phyloP scores from a whole-genome alignment of 1,284 basidiomycete species.

The Cerrena zonata region DNA sequence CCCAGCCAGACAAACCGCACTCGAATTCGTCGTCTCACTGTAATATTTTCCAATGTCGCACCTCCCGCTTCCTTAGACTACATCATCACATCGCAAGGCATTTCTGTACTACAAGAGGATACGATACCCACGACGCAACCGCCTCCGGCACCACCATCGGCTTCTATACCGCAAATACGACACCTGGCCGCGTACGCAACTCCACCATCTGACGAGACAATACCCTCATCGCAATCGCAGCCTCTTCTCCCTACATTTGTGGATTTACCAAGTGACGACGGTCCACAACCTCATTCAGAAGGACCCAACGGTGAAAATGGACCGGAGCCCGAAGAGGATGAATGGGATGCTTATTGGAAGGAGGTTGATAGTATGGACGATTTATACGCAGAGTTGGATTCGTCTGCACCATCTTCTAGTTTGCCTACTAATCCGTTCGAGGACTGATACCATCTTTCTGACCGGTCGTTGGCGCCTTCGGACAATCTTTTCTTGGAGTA shows the following conservation, averaged over 20 bases:
- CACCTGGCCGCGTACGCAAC: neutral
- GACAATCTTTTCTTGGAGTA: too few relatives aligned
- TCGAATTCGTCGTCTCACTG: slow-evolving; percentile 57
- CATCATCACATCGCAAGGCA: slow-evolving; percentile 56
- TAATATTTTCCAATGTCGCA: slow-evolving; percentile 71
- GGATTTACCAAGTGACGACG: neutral
- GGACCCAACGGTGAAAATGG: slow-evolving; percentile 3
- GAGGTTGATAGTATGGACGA: slow-evolving; percentile 30
- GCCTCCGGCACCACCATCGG: neutral
- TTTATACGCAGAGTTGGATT: slow-evolving; percentile 29
- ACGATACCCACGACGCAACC: neutral
- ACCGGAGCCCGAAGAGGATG: slow-evolving; percentile 25
- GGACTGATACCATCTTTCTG: too few relatives aligned
- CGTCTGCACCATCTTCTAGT: slow-evolving; percentile 21
- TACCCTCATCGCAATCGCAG: neutral
- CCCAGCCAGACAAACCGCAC: slow-evolving; percentile 24
- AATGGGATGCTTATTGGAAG: slow-evolving; percentile 43
- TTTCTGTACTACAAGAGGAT: slow-evolving; percentile 28
- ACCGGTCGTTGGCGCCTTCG: too few relatives aligned
- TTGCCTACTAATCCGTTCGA: neutral
- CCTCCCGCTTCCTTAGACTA: slow-evolving; percentile 63
- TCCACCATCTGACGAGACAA: neutral
- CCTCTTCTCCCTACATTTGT: neutral
- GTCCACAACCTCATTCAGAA: neutral
- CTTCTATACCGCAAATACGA: neutral